phyloP scores from a whole-genome alignment of 2,329 filamentous ascomycete genomes.

The Venturia oleaginea region DNA sequence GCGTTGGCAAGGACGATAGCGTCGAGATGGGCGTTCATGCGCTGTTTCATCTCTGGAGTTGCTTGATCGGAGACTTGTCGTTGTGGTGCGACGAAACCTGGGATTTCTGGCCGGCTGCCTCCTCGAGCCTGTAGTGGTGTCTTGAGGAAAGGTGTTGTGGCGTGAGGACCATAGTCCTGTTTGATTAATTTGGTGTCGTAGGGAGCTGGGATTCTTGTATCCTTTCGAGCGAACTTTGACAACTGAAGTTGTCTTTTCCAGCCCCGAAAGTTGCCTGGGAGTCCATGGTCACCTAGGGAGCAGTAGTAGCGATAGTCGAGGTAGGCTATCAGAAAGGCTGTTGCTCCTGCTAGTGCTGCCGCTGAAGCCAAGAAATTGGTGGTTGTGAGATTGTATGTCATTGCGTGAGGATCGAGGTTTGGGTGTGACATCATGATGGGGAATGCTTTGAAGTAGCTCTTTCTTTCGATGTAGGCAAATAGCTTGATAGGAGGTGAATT shows the following conservation, averaged over 20 bases:
- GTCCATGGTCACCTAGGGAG: conserved; percentile 2
- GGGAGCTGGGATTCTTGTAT: not conserved
- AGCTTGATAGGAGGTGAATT: no score
- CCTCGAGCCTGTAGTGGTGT: not conserved
- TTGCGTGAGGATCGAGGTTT: not conserved
- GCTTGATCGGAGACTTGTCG: not conserved
- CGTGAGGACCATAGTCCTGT: not conserved
- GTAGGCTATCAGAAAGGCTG: not conserved
- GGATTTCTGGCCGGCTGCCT: not conserved
- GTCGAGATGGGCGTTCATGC: not conserved
- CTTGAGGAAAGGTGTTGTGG: not conserved
- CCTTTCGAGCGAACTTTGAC: not conserved
- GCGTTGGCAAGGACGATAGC: not conserved
- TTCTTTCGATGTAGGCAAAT: no score
- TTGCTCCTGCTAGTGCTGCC: not conserved
- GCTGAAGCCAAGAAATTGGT: not conserved
- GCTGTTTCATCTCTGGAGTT: not conserved
- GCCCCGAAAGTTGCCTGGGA: conserved; percentile 4
- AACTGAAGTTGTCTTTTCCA: not conserved
- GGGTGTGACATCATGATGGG: not conserved
- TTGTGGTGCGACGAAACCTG: conserved; percentile 7
- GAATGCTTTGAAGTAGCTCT: no score
- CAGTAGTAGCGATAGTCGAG: conserved; percentile 2
- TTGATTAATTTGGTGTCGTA: not conserved
- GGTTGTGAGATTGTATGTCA: not conserved